These are phyloP conservation scores for Scenedesmus sp. DNA, from an alignment of 163 green algal species.

Conservation along the genomic window DNA sequence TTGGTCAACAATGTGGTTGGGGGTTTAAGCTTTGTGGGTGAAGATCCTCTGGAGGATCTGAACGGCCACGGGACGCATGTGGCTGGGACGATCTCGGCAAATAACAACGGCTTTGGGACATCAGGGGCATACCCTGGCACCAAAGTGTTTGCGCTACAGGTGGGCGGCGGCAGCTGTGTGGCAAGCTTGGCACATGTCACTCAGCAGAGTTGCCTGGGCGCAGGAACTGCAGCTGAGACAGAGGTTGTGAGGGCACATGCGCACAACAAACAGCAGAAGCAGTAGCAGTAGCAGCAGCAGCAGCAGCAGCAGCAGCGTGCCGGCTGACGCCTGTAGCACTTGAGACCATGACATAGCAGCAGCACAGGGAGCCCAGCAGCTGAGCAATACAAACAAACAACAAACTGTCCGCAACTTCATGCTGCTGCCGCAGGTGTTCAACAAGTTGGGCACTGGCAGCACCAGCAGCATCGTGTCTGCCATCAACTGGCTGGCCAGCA, in stretches of 20 bases:
- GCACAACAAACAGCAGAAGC: too few relatives aligned
- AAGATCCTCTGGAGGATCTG: constrained; percentile 34
- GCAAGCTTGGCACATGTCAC: too few relatives aligned
- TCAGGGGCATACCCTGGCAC: constrained; percentile 33
- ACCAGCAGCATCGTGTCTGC: constrained; percentile 48
- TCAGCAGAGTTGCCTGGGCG: too few relatives aligned
- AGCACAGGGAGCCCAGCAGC: too few relatives aligned
- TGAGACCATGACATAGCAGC: too few relatives aligned
- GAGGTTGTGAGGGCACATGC: neutral
- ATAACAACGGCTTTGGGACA: constrained; percentile 53
- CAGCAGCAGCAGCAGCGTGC: neutral
- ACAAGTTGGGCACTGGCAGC: constrained; percentile 44
- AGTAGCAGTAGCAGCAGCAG: neutral
- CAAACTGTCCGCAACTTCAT: too few relatives aligned
- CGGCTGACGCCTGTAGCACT: neutral
- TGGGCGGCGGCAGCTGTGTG: neutral
- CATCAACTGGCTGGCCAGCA: constrained; percentile 47
- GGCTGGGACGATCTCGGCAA: constrained; percentile 44
- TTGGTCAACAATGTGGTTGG: constrained; percentile 36
- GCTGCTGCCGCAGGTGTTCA: constrained; percentile 21
- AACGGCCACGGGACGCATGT: constrained; percentile 49
- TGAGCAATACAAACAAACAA: too few relatives aligned
- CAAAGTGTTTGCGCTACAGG: constrained; percentile 50
- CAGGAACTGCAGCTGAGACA: neutral
- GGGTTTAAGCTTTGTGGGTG: constrained; percentile 39